Evolutionary conservation across 352 stramenopile genomes (phyloP), one percentile per base, ranked within the genome.

Genomic region (Globisporangium paddicum): DNA sequence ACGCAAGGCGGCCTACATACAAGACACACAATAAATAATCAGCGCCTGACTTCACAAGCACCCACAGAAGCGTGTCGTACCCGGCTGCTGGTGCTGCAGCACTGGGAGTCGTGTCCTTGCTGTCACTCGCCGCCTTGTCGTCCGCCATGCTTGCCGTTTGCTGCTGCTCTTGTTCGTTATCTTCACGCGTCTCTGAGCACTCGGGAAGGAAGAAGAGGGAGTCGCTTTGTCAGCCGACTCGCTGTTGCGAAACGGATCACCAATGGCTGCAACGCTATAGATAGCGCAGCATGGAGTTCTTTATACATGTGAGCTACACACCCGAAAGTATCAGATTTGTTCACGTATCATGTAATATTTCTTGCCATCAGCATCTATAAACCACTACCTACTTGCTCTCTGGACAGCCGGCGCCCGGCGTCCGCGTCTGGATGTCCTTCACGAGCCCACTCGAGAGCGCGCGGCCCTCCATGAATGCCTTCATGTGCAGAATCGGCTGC

Each of bases 401-500:
- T 9, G 82, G 82, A 48, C 82, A 86, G 4, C 82, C 80, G 0
- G 64, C 71, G 25, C 79, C 82, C 0, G 82, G 73, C 58, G 55
- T 79, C 30, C 85, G 77, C 10, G 63, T 82, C 68, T 83, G 66
- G 21, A 98, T 86, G 63, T 97, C 93, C 11, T 79, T 44, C 26
- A 98, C 87, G 38, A 98, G 69, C 21, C 72, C 73, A 3, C 88
- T 73, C 35, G 88, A 95, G 23, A 98, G 74, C 53, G 72, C 71
- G 26, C 91, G 84, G 19, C 75, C 71, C 56, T 96, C 82, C 96
- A 98, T 99, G 50, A 98, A 96, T 8, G 87, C 62, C 59, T 97
- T 95, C 96, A 99, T 99, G 78, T 97, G 95, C 57, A 98, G 63
- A 69, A 99, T 99, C n/a, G 93, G 88, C 57, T 98, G 89, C 23